Percentiles rank a stretch among this genome's conserved stretches.
phyloP scores from a whole-genome alignment of 257 asterid genomes.

The Plantago major region DNA sequence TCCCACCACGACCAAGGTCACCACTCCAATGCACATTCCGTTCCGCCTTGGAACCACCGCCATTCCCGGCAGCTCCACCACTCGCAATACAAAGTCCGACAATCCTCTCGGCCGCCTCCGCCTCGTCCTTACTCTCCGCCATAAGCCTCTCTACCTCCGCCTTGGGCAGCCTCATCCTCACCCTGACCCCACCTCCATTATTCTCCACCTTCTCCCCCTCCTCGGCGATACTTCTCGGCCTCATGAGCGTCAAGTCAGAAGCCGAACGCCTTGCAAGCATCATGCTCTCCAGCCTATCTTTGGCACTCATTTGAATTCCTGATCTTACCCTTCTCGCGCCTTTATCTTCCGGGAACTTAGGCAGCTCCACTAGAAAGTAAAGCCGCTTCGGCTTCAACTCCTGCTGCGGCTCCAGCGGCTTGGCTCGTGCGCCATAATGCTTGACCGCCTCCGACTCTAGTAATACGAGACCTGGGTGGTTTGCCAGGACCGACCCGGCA shows the following conservation, averaged over 20 bases:
- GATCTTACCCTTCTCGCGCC: slow-evolving; percentile 68
- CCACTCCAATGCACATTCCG: slow-evolving; percentile 17
- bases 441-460: slow-evolving; percentile 80
- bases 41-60: slow-evolving; percentile 14
- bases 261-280: slow-evolving; percentile 74
- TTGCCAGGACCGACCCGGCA: slow-evolving; percentile 55
- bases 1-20: slow-evolving; percentile 13
- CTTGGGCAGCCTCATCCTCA: slow-evolving; percentile 67
- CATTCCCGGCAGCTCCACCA: slow-evolving; percentile 18
- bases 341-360: slow-evolving; percentile 46
- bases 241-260: slow-evolving; percentile 67
- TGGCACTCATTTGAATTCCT: slow-evolving; percentile 90
- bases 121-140: slow-evolving; percentile 57
- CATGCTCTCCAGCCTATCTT: slow-evolving; percentile 85
- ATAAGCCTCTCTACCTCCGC: slow-evolving; percentile 76
- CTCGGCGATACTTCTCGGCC: slow-evolving; percentile 40
- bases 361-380: slow-evolving; percentile 73
- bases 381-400: slow-evolving; percentile 70
- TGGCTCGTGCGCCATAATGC: slow-evolving; percentile 72
- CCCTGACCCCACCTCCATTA: slow-evolving; percentile 33
- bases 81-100: slow-evolving; percentile 44
- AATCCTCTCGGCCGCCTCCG: slow-evolving; percentile 63
- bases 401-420: slow-evolving; percentile 70
- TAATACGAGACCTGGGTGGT: slow-evolving; percentile 58
- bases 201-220: slow-evolving; percentile 13